Conservation (phyloP, 164 flowering plant species). For the Santalum album region DNA sequence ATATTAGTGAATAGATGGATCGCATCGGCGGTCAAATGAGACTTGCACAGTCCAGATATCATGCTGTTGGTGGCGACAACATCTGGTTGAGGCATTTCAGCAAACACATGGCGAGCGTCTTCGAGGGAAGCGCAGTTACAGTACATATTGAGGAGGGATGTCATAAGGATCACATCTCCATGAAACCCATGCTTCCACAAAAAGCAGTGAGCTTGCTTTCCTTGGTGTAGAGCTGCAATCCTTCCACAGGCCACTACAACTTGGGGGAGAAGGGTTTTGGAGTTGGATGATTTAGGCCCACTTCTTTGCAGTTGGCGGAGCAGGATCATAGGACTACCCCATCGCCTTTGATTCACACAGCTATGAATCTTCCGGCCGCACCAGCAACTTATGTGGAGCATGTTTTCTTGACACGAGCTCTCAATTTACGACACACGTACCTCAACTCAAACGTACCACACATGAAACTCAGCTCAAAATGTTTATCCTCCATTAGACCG, state of each 20-base stretch:
- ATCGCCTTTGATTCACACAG: no score
- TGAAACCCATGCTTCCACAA: constrained; percentile 22
- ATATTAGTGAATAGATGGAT: constrained; percentile 22
- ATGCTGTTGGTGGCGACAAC: constrained; percentile 23
- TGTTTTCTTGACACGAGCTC: no score
- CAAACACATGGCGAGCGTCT: constrained; percentile 24
- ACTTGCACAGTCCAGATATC: constrained; percentile 28
- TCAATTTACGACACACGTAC: no score
- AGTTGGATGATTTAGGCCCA: constrained; percentile 10
- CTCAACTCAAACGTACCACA: no score
- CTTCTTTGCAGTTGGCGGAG: constrained; percentile 21
- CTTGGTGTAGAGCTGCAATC: constrained; percentile 20
- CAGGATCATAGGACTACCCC: constrained; percentile 15
- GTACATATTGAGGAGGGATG: constrained; percentile 36
- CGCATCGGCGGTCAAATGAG: constrained; percentile 18
- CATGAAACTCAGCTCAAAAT: no score
- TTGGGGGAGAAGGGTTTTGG: constrained; percentile 21
- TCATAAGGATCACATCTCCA: constrained; percentile 21
- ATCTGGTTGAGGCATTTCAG: constrained; percentile 35
- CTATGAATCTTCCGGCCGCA: constrained; percentile 6
- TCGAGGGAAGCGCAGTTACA: constrained; percentile 14
- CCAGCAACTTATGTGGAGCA: no score
- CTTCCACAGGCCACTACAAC: constrained; percentile 21
- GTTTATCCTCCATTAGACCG: no score
- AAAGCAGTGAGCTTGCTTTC: constrained; percentile 28